phyloP scores from a whole-genome alignment of 345 rosid genomes.

The Stellera chamaejasme region DNA sequence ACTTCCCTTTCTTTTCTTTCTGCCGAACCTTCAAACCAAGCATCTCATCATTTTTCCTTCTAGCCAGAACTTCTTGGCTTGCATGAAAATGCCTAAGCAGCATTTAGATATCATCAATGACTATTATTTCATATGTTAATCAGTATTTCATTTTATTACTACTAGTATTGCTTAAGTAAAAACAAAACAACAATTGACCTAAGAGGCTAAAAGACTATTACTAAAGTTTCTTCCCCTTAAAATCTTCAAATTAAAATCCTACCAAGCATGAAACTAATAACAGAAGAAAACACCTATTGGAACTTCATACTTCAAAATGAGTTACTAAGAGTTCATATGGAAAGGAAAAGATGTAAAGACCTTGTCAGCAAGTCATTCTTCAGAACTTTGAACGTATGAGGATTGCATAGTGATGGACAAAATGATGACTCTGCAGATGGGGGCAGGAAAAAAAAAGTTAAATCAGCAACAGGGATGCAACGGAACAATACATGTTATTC shows the following conservation, averaged over 20 bases:
- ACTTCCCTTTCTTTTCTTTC: slow-evolving; percentile 51
- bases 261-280: not conserved
- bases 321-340: not conserved
- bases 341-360: slow-evolving; percentile 11
- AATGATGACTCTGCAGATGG: slow-evolving; percentile 21
- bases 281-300: not conserved
- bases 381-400: slow-evolving; percentile 6
- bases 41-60: slow-evolving; percentile 32
- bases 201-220: too few species aligned
- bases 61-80: slow-evolving; percentile 40
- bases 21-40: slow-evolving; percentile 41
- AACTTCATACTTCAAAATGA: not conserved
- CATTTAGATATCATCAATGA: slow-evolving; percentile 9
- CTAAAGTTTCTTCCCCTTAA: not conserved
- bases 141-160: not conserved
- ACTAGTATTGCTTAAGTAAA: not conserved
- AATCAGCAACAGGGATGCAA: not conserved
- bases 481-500: not conserved
- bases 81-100: slow-evolving; percentile 52
- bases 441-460: slow-evolving; percentile 7
- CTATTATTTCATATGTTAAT: not conserved
- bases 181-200: not conserved
- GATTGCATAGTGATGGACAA: slow-evolving; percentile 13
- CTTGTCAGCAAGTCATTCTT: slow-evolving; percentile 18
- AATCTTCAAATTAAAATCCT: not conserved